Conservation (phyloP, 495 filamentous ascomycete species). For the Aspergillus leporis region DNA sequence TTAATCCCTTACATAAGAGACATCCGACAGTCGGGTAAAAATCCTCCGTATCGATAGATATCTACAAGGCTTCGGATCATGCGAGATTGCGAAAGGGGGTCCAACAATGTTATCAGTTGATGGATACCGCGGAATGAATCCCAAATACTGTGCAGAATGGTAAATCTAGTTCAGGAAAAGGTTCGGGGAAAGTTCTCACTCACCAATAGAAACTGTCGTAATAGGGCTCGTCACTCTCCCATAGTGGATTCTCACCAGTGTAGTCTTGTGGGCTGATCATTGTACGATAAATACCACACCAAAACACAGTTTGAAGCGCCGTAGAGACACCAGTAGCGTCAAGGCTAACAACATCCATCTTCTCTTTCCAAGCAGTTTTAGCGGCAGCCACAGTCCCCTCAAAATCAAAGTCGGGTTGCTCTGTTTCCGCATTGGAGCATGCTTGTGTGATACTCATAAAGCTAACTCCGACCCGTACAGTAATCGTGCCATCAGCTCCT, state of each 20-base stretch:
- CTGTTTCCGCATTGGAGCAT: conserved; percentile 65
- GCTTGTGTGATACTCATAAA: conserved; percentile 67
- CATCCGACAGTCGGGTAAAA: conserved; percentile 70
- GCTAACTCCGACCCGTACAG: conserved; percentile 67
- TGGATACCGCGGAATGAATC: conserved; percentile 73
- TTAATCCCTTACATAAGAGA: conserved; percentile 67
- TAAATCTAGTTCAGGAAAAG: too few relatives aligned
- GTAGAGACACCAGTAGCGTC: conserved; percentile 54
- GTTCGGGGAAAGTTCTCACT: conserved; percentile 15
- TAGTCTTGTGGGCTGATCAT: conserved; percentile 78
- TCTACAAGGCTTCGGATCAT: conserved; percentile 73
- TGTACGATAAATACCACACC: conserved; percentile 69
- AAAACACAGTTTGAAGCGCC: conserved; percentile 62
- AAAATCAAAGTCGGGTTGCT: conserved; percentile 70
- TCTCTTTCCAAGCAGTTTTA: conserved; percentile 59
- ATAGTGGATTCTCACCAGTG: conserved; percentile 75
- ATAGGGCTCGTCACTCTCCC: conserved; percentile 71
- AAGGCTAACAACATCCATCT: conserved; percentile 61
- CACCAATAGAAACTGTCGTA: conserved; percentile 78
- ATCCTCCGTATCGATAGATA: conserved; percentile 69
- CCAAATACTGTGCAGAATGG: conserved; percentile 52
- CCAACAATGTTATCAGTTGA: conserved; percentile 67
- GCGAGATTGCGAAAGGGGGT: conserved; percentile 61
- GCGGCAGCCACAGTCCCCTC: conserved; percentile 52
- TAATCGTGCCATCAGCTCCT: conserved; percentile 48